These are phyloP conservation scores for Paramarasmius palmivorus DNA, from an alignment of 1,284 basidiomycete genomes.

Conservation along the genomic window DNA sequence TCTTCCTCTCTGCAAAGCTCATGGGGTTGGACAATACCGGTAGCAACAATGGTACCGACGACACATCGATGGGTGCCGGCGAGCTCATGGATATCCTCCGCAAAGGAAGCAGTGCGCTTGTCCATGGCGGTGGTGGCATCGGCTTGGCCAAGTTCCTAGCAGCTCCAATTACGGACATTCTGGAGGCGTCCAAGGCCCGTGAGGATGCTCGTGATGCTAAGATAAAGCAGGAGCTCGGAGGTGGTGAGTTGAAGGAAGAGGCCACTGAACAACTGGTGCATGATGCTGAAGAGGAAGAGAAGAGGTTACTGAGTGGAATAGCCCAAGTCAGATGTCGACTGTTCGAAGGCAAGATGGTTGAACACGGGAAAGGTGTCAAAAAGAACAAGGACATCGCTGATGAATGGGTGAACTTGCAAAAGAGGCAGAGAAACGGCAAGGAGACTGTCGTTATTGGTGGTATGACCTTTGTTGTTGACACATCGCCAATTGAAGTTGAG, in stretches of 20 bases:
- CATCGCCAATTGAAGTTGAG: constrained; percentile 31
- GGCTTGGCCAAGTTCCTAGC: constrained; percentile 41
- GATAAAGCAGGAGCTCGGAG: constrained; percentile 40
- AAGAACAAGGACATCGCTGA: constrained; percentile 41
- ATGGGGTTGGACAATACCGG: constrained; percentile 39
- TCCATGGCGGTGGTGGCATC: constrained; percentile 36
- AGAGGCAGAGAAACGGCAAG: constrained; percentile 36
- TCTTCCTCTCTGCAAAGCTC: constrained; percentile 62
- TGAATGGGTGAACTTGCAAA: constrained; percentile 47
- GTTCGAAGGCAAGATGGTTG: constrained; percentile 55
- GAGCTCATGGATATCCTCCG: constrained; percentile 57
- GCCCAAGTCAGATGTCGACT: constrained; percentile 57
- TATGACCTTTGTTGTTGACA: constrained; percentile 41
- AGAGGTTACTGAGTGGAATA: constrained; percentile 48
- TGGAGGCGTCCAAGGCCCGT: constrained; percentile 41
- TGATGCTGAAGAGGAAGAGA: constrained; percentile 57
- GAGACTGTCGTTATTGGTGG: constrained; percentile 45
- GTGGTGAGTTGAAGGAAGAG: constrained; percentile 22
- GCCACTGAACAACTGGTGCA: constrained; percentile 34
- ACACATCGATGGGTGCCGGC: constrained; percentile 33
- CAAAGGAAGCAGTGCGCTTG: constrained; percentile 55
- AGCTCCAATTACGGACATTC: constrained; percentile 41
- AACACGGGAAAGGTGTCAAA: constrained; percentile 27
- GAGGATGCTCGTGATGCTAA: constrained; percentile 42
- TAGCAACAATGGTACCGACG: constrained; percentile 18